Percentiles rank a stretch among this genome's conserved stretches.
These are phyloP conservation scores for Isochrysis galbana DNA, from an alignment of 78 protist genomes.

Conservation along the genomic window DNA sequence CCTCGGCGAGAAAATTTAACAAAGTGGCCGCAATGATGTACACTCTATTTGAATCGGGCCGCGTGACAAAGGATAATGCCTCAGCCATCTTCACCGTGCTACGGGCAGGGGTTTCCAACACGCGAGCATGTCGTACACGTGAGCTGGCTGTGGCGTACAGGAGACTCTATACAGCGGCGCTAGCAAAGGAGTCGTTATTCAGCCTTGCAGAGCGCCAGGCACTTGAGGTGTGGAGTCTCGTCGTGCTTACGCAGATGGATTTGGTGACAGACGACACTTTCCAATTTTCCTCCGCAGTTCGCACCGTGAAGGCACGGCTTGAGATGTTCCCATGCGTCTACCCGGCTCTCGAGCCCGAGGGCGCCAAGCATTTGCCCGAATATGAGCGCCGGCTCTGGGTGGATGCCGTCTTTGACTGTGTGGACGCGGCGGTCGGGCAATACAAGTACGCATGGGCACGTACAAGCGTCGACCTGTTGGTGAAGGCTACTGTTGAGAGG, in stretches of 20 bases:
- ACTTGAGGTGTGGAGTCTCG: background rate
- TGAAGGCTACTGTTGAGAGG: background rate
- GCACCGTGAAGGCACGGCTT: background rate
- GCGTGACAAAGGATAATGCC: background rate
- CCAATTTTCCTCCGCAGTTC: background rate
- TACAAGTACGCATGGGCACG: background rate
- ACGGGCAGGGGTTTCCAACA: background rate
- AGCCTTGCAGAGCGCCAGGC: background rate
- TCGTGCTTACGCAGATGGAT: background rate
- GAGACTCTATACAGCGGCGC: background rate
- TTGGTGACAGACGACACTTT: background rate
- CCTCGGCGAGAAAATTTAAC: background rate
- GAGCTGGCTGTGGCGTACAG: background rate
- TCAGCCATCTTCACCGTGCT: background rate
- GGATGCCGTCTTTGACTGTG: background rate
- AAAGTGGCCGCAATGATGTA: background rate
- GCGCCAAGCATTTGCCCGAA: background rate
- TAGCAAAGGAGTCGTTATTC: background rate
- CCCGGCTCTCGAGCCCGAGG: background rate
- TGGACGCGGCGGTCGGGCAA: background rate
- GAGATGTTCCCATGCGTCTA: background rate
- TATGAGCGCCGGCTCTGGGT: background rate
- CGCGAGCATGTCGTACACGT: background rate
- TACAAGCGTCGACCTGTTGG: background rate
- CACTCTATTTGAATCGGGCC: background rate